A percentile compares a stretch with the other conserved stretches of the same genome.
Evolutionary conservation across 1,284 basidiomycete genomes (phyloP).

Genomic region (Phellinidium pouzarii): DNA sequence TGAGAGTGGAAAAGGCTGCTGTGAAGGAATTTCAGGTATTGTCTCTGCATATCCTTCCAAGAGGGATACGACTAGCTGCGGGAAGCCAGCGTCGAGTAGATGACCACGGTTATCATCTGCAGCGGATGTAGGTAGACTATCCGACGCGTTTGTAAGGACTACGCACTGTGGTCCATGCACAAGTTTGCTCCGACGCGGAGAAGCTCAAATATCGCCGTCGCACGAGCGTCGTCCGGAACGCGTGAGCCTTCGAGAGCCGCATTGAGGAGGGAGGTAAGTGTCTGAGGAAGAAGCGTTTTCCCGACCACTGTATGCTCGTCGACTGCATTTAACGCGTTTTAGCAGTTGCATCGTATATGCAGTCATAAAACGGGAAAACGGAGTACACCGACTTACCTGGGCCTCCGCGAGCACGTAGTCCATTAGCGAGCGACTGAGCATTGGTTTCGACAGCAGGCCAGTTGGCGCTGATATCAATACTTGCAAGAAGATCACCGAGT

Average conservation of each 20-base stretch:
- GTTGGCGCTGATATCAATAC: slow-evolving; percentile 31
- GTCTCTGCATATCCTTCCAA: slow-evolving; percentile 63
- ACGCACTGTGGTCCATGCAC: slow-evolving; percentile 72
- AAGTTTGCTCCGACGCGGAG: slow-evolving; percentile 73
- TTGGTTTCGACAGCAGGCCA: slow-evolving; percentile 50
- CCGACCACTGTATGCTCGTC: slow-evolving; percentile 69
- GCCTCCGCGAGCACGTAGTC: slow-evolving; percentile 44
- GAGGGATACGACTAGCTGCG: slow-evolving; percentile 55
- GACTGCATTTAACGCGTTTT: slow-evolving; percentile 32
- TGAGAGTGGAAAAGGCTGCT: slow-evolving; percentile 43
- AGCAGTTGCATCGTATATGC: background rate
- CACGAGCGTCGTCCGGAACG: slow-evolving; percentile 38
- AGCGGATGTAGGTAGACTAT: slow-evolving; percentile 8
- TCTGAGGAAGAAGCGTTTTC: slow-evolving; percentile 53
- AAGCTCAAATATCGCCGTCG: slow-evolving; percentile 53
- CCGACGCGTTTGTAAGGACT: background rate
- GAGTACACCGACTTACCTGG: slow-evolving; percentile 37
- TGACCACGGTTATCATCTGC: slow-evolving; percentile 60
- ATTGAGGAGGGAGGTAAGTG: slow-evolving; percentile 52
- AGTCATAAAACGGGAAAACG: slow-evolving; percentile 4
- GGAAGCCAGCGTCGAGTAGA: slow-evolving; percentile 62
- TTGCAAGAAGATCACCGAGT: slow-evolving; percentile 28
- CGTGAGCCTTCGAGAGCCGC: slow-evolving; percentile 43
- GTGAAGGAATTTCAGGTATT: slow-evolving; percentile 36
- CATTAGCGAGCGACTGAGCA: slow-evolving; percentile 54